Base-by-base conservation (phyloP, 31 red algal species). In the Endocladia muricata region DNA sequence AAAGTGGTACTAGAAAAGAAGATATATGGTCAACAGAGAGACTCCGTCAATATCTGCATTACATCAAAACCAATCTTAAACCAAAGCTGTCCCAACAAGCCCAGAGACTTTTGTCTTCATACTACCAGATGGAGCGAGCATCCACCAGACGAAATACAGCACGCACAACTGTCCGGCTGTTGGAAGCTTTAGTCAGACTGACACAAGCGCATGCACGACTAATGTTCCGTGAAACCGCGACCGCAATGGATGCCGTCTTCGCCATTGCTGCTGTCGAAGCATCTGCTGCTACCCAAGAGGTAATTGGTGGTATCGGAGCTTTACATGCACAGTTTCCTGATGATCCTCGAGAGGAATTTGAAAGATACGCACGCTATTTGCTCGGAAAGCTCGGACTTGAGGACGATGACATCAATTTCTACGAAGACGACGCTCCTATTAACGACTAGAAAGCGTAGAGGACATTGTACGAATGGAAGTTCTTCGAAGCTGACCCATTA, bases 161-260 rank as follows among this genome's bases (percentile, higher is more conserved):
- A 4, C 79, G 91, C 38, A 98, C 92, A 13, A 98, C 96, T 31
- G 96, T 98, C 19, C 96, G 96, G 5, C 81, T 98, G 19, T 61
- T 98, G 51, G 91, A 98, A 61, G 87, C 96, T 35, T 88, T 98
- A 1, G 84, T 94, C 4, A 74, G 96, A 0, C 88, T 98, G 11
- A 77, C 92, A 11, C 92, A 95, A 25, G 81, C 96, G 17, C 96
- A 98, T 54, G 96, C 96, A 17, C 77, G 93, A 2, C 77, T 96
- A 3, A 96, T 91, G 93, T 96, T 79, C 39, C 61, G 93, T 31
- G 73, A 83, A 25, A 74, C 64, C 4, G 93, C 86, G 0, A 71
- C 79, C 4, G 81, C 84, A 65, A 61, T 87, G 71, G 94, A 97
- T 73, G 94, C 88, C 25, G 76, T 88, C 6, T 97, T 92, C 74